Conservation (phyloP, 768 basidiomycete species). For the Cyclocybe aegerita region DNA sequence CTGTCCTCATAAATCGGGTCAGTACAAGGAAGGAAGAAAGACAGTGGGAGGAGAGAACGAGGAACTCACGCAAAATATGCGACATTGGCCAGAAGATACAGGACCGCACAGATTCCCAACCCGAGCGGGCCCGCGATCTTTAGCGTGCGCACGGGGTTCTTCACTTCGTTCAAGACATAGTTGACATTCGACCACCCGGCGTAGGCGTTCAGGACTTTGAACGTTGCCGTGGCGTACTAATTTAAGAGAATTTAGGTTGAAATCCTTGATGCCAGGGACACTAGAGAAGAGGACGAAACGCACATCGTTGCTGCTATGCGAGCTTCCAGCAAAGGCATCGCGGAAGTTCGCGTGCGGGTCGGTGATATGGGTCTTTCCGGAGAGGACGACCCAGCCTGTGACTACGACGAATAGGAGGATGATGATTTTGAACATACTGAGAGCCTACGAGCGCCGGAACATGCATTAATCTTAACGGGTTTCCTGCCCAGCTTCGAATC, state of each 20-base stretch:
- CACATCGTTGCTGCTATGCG: slow-evolving; percentile 41
- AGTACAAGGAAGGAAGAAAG: background rate
- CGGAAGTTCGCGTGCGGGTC: slow-evolving; percentile 55
- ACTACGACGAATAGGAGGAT: slow-evolving; percentile 53
- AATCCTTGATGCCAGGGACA: background rate
- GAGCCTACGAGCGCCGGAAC: slow-evolving; percentile 37
- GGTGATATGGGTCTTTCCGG: slow-evolving; percentile 46
- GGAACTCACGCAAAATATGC: slow-evolving; percentile 48
- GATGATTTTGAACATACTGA: slow-evolving; percentile 53
- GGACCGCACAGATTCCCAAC: slow-evolving; percentile 47
- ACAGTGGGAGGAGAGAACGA: background rate
- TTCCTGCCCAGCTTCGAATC: background rate
- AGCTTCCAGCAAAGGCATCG: slow-evolving; percentile 54
- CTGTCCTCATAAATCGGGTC: slow-evolving; percentile 1
- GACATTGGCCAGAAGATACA: slow-evolving; percentile 58
- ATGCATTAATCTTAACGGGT: slow-evolving; percentile 14
- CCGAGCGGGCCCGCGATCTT: slow-evolving; percentile 63
- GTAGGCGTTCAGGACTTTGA: slow-evolving; percentile 49
- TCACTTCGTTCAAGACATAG: slow-evolving; percentile 61
- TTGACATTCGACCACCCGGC: slow-evolving; percentile 58
- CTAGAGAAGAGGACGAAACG: background rate
- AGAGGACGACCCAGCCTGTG: slow-evolving; percentile 56
- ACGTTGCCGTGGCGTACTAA: slow-evolving; percentile 60
- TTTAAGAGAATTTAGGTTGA: background rate
- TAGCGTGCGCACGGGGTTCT: slow-evolving; percentile 57